Conservation (phyloP, 2,329 filamentous ascomycete genomes). For the Aspergillus persii region DNA sequence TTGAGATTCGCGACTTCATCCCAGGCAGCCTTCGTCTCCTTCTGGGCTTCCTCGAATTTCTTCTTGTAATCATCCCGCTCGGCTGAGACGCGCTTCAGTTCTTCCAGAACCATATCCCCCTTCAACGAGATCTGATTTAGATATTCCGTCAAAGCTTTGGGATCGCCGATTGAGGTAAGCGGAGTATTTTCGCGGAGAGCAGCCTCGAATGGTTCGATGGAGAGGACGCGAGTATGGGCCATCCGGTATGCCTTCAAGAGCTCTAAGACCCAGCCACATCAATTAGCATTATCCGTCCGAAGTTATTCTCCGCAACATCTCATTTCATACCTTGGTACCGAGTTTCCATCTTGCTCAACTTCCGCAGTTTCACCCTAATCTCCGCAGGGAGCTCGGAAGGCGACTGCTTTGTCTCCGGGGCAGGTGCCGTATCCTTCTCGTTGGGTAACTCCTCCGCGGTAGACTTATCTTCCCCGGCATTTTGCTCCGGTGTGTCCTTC, state of each 20-base stretch:
- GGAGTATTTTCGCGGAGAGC: slow-evolving; percentile 90
- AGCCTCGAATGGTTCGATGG: slow-evolving; percentile 91
- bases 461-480: slow-evolving; percentile 21
- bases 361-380: slow-evolving; percentile 71
- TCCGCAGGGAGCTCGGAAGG: slow-evolving; percentile 66
- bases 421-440: slow-evolving; percentile 21
- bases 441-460: slow-evolving; percentile 17
- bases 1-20: slow-evolving; percentile 63
- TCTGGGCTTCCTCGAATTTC: slow-evolving; percentile 68
- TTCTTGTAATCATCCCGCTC: slow-evolving; percentile 80
- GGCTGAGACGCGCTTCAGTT: slow-evolving; percentile 79
- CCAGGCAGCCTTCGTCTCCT: slow-evolving; percentile 59
- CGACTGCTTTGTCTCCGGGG: slow-evolving; percentile 24
- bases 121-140: slow-evolving; percentile 82
- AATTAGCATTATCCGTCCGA: neutral
- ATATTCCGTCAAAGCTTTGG: slow-evolving; percentile 81
- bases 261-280: slow-evolving; percentile 53
- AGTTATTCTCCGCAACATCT: neutral
- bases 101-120: slow-evolving; percentile 89
- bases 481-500: slow-evolving; percentile 22
- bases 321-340: slow-evolving; percentile 72
- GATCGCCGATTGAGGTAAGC: slow-evolving; percentile 81
- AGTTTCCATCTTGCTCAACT: slow-evolving; percentile 84
- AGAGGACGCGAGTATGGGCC: slow-evolving; percentile 79
- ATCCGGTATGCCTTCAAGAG: slow-evolving; percentile 87